These are phyloP conservation scores for Cyberlindnera saturnus DNA, from an alignment of 805 yeast species.

Conservation along the genomic window DNA sequence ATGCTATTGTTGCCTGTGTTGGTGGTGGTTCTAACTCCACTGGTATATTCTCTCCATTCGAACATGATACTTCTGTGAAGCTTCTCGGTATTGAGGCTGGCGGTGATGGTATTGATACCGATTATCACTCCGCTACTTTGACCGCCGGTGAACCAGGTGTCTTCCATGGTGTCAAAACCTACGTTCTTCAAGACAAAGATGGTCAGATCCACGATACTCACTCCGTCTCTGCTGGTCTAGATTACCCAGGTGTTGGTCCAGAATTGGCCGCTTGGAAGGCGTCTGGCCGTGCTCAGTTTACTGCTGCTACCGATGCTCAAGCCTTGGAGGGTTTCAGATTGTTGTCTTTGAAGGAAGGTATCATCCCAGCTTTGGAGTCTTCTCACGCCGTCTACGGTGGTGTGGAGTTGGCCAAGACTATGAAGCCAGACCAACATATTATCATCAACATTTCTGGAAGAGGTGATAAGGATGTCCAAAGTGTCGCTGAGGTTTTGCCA, in stretches of 20 bases:
- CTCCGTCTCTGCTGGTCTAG: slow-evolving; percentile 97
- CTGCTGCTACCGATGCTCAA: slow-evolving; percentile 93
- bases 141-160: slow-evolving; percentile 97
- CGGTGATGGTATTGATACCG: slow-evolving; percentile 91
- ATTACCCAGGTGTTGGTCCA: slow-evolving; percentile 99
- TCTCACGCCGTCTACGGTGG: slow-evolving; percentile 96
- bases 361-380: slow-evolving; percentile 96
- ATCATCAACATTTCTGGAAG: slow-evolving; percentile 93
- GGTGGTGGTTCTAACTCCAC: slow-evolving; percentile 99
- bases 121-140: slow-evolving; percentile 88
- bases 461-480: slow-evolving; percentile 98
- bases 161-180: slow-evolving; percentile 95
- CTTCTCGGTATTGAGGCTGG: slow-evolving; percentile 97
- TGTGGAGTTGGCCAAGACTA: slow-evolving; percentile 75
- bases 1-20: slow-evolving; percentile 95
- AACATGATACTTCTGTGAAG: slow-evolving; percentile 68
- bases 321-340: slow-evolving; percentile 87
- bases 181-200: slow-evolving; percentile 81
- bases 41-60: slow-evolving; percentile 94
- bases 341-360: slow-evolving; percentile 91
- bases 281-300: slow-evolving; percentile 84
- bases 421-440: slow-evolving; percentile 73
- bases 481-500: slow-evolving; percentile 93
- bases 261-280: slow-evolving; percentile 94
- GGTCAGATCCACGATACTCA: slow-evolving; percentile 98